Evolutionary conservation across 768 basidiomycete species (phyloP), one percentile per base, ranked within the genome.

Genomic region (Tephrocybe sp.): DNA sequence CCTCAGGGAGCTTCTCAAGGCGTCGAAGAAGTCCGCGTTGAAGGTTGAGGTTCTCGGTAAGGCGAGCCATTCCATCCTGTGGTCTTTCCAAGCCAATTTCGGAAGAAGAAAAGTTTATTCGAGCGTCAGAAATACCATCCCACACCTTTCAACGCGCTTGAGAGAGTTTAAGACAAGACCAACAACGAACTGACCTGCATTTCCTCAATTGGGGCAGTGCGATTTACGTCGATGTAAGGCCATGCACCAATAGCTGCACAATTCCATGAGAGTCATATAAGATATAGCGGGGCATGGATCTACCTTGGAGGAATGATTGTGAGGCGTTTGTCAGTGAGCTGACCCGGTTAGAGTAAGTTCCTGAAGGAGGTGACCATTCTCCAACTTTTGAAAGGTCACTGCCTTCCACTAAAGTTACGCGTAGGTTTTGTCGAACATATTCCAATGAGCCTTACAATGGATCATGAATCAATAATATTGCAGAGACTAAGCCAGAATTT

Each of bases 41-140:
- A 1, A 99, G 75, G 62, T 98, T 98, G 39, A 93, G 72, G 61
- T 95, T 98, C 68, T 99, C 97, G 0, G 87, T 92, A 61, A 98
- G 72, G 19, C 82, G 83, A 13, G 93, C 84, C 87, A 98, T 92
- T 51, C 67, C 72, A 52, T 65, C 61, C 55, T 51, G 46, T 16
- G 59, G 54, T 35, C 54, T 45, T 41, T 65, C 50, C 47, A 67
- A 52, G 16, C 66, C 69, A 17, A 82, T 51, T 17, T 83, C 79
- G 1, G 78, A 69, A 0, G 86, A 75, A 35, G 77, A 73, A 61
- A 95, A 95, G 6, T 73, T 72, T 45, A 94, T 85, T 13, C 89
- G 79, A 7, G 92, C 85, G 58, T 85, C 83, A 1, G 90, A 89
- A 35, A 94, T 56, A 1, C 93, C 93, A 63, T 97, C 94, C 96